These are phyloP conservation scores for Berkeleyomyces basicola DNA, from an alignment of 2,329 filamentous ascomycete species.

Conservation along the genomic window DNA sequence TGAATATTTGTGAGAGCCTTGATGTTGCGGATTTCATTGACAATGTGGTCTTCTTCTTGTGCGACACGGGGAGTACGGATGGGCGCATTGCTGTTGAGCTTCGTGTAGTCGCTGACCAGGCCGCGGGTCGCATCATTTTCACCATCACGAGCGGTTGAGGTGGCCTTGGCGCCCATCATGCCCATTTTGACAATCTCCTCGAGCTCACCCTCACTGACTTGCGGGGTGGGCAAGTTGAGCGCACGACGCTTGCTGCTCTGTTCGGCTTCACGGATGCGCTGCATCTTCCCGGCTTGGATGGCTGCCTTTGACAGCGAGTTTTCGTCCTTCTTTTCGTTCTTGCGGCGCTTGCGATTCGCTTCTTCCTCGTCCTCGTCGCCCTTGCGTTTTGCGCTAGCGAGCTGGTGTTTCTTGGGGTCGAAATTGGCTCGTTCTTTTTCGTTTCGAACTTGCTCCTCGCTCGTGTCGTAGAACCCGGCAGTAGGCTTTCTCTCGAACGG, in stretches of 20 bases:
- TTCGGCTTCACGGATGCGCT: conserved; percentile 88
- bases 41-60: conserved; percentile 84
- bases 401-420: conserved; percentile 81
- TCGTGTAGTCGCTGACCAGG: conserved; percentile 72
- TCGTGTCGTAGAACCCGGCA: conserved; percentile 83
- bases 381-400: conserved; percentile 72
- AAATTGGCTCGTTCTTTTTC: conserved; percentile 72
- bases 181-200: conserved; percentile 99
- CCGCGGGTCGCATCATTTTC: conserved; percentile 77
- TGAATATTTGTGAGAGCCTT: conserved; percentile 83
- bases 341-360: conserved; percentile 68
- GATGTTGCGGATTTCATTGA: conserved; percentile 92
- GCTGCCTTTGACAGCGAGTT: conserved; percentile 64
- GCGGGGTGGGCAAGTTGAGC: conserved; percentile 71
- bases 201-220: conserved; percentile 81
- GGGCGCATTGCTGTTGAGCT: conserved; percentile 63
- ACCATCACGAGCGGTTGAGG: conserved; percentile 53
- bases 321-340: conserved; percentile 65
- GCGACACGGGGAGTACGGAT: conserved; percentile 86
- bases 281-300: conserved; percentile 82
- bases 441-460: conserved; percentile 64
- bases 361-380: conserved; percentile 74
- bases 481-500: conserved; percentile 89
- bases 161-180: conserved; percentile 77
- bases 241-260: conserved; percentile 83